These are phyloP conservation scores for Avena sativa DNA, from an alignment of 176 grass and related monocot genomes.

Conservation along the genomic window DNA sequence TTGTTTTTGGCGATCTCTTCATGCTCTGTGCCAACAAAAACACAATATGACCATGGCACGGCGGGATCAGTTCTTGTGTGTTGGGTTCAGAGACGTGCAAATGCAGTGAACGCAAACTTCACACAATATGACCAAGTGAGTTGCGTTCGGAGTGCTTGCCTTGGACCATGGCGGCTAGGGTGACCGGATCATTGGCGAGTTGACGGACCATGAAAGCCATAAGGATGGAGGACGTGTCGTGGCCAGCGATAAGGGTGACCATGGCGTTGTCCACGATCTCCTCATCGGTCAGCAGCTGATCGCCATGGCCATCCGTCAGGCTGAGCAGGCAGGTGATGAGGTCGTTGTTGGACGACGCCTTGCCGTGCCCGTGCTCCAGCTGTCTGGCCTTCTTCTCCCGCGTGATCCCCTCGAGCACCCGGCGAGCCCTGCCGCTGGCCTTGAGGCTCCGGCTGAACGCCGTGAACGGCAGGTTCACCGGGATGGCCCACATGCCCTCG, in stretches of 20 bases:
- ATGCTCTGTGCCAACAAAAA: slow-evolving; percentile 31
- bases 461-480: slow-evolving; percentile 56
- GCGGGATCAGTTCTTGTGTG: not conserved
- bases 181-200: slow-evolving; percentile 49
- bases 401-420: slow-evolving; percentile 26
- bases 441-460: slow-evolving; percentile 46
- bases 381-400: slow-evolving; percentile 30
- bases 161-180: slow-evolving; percentile 38
- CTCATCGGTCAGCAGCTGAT: slow-evolving; percentile 43
- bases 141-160: slow-evolving; percentile 12
- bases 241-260: slow-evolving; percentile 39
- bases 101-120: not conserved
- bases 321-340: slow-evolving; percentile 49
- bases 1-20: slow-evolving; percentile 49
- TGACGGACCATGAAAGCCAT: slow-evolving; percentile 66
- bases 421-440: slow-evolving; percentile 40
- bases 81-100: not conserved
- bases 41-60: not conserved
- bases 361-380: slow-evolving; percentile 33
- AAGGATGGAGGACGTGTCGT: slow-evolving; percentile 60
- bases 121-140: no score
- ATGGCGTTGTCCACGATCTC: slow-evolving; percentile 63
- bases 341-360: slow-evolving; percentile 19
- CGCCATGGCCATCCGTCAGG: not conserved
- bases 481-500: slow-evolving; percentile 55